phyloP scores from a whole-genome alignment of 2,329 filamentous ascomycete species.

The Neobulgaria alba region DNA sequence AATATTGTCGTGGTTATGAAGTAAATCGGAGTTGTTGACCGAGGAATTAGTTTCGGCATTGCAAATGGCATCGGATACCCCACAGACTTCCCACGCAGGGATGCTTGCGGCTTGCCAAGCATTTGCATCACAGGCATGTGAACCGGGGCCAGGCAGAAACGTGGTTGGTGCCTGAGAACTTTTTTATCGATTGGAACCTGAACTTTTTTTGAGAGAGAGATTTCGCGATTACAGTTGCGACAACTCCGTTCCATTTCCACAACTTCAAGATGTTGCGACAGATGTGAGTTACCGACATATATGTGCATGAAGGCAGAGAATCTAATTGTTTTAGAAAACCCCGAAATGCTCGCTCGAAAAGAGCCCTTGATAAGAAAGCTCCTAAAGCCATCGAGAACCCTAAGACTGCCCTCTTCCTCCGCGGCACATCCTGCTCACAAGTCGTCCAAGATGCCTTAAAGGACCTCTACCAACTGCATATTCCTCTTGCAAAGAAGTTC shows the following conservation, averaged over 20 bases:
- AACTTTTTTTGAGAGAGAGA: constrained; percentile 12
- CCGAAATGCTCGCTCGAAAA: constrained; percentile 83
- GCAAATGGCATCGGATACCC: constrained; percentile 10
- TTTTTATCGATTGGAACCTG: constrained; percentile 17
- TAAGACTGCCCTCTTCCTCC: constrained; percentile 82
- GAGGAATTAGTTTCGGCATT: constrained; percentile 14
- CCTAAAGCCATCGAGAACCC: constrained; percentile 85
- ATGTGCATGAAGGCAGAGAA: not conserved
- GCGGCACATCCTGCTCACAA: constrained; percentile 77
- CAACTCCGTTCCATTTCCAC: constrained; percentile 10
- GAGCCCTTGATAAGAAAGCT: constrained; percentile 86
- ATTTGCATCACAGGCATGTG: constrained; percentile 15
- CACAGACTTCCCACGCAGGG: constrained; percentile 15
- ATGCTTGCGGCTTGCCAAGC: constrained; percentile 3
- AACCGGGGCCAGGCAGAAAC: constrained; percentile 11
- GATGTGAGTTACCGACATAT: constrained; percentile 26
- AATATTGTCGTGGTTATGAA: not conserved
- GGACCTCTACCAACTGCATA: constrained; percentile 77
- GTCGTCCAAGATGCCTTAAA: constrained; percentile 74
- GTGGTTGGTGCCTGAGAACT: constrained; percentile 8
- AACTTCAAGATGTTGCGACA: constrained; percentile 28
- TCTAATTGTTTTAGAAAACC: constrained; percentile 43
- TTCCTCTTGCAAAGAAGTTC: constrained; percentile 80
- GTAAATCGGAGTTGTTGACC: not conserved
- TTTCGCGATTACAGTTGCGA: constrained; percentile 6